A percentile compares a stretch with the other conserved stretches of the same genome.
Conservation (phyloP, 306 rosid genomes). For the Acacia melanoxylon region DNA sequence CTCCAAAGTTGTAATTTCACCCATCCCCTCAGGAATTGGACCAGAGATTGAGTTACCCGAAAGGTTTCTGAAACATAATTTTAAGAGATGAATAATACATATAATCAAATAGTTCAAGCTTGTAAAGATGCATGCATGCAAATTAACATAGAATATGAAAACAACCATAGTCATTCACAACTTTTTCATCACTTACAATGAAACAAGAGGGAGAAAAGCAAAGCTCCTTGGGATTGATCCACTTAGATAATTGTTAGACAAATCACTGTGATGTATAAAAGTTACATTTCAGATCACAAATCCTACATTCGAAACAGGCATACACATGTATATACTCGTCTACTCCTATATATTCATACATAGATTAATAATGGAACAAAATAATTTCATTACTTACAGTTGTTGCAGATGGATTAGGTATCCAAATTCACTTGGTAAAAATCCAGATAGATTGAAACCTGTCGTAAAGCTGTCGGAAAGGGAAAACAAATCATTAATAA, state of each 20-base stretch:
- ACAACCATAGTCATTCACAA: not conserved
- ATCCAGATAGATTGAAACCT: constrained; percentile 61
- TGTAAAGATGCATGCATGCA: too few species aligned
- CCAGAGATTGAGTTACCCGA: constrained; percentile 46
- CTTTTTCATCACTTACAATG: not conserved
- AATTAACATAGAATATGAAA: too few species aligned
- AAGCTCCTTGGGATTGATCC: not conserved
- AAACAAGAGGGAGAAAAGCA: not conserved
- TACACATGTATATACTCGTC: too few species aligned
- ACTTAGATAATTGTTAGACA: not conserved
- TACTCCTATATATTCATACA: too few species aligned
- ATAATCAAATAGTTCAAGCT: not conserved
- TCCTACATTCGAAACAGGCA: not conserved
- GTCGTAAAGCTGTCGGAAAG: constrained; percentile 41
- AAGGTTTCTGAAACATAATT: constrained; percentile 34
- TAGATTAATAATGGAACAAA: too few species aligned
- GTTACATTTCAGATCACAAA: too few species aligned
- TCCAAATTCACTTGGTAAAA: constrained; percentile 66
- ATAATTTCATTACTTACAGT: too few species aligned
- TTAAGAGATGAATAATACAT: not conserved
- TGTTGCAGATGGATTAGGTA: constrained; percentile 30
- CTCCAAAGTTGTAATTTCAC: constrained; percentile 40
- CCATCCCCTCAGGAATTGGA: constrained; percentile 48
- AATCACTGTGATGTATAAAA: not conserved
- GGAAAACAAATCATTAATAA: not conserved